A percentile compares a stretch with the other conserved stretches of the same genome.
Evolutionary conservation across 164 flowering plant genomes (phyloP).

Genomic region (Dillenia turbinata): DNA sequence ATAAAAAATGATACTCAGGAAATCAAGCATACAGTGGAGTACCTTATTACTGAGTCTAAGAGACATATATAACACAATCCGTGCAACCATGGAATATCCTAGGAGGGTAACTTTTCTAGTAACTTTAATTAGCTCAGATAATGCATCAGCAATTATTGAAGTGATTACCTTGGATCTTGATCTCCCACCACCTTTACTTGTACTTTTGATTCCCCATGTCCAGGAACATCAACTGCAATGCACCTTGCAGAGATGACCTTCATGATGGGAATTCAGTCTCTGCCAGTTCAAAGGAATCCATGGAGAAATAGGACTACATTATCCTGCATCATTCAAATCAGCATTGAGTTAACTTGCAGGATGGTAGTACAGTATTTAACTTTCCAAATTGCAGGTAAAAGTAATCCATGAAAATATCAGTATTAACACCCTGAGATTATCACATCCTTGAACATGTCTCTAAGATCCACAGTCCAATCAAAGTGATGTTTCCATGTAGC

Average conservation of each 20-base stretch:
- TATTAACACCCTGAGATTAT: background rate
- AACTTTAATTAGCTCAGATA: slow-evolving; percentile 50
- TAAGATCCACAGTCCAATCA: no score
- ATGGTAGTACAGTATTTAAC: background rate
- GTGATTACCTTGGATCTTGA: slow-evolving; percentile 34
- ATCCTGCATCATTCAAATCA: slow-evolving; percentile 39
- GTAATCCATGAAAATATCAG: background rate
- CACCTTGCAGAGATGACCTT: slow-evolving; percentile 77
- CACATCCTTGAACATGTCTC: background rate
- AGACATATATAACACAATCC: no score
- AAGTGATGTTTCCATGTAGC: no score
- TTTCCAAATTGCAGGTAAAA: background rate
- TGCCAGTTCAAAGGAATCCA: slow-evolving; percentile 93
- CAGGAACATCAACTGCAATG: slow-evolving; percentile 88
- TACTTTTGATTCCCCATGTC: slow-evolving; percentile 74
- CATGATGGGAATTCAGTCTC: slow-evolving; percentile 86
- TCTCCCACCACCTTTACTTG: slow-evolving; percentile 13
- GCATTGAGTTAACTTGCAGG: slow-evolving; percentile 6
- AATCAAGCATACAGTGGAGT: no score
- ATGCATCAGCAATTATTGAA: slow-evolving; percentile 48
- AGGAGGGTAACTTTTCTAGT: no score
- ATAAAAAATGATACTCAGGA: no score
- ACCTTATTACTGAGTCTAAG: no score
- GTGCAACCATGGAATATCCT: no score
- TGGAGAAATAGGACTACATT: slow-evolving; percentile 44